Conservation (phyloP, 345 rosid species). For the Draba incana region DNA sequence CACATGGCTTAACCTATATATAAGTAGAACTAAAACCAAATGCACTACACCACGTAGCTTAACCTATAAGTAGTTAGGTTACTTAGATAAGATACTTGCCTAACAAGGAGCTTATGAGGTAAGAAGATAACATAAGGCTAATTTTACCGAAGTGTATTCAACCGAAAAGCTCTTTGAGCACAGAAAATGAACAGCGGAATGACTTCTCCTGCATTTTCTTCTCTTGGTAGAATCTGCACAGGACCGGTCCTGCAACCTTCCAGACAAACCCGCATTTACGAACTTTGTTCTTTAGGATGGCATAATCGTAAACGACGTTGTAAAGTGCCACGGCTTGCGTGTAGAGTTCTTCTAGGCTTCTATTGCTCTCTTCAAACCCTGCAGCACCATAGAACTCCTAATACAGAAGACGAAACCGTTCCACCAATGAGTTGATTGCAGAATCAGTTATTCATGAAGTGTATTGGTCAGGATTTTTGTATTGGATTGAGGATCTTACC, state of each 20-base stretch:
- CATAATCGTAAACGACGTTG: conserved; percentile 49
- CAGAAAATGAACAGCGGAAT: conserved; percentile 42
- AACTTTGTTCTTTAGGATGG: conserved; percentile 5
- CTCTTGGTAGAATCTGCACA: conserved; percentile 45
- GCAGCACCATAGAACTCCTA: conserved; percentile 61
- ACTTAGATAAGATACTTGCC: too few species aligned
- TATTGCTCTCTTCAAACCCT: conserved; percentile 51
- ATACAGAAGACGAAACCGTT: not conserved
- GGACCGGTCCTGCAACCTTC: conserved; percentile 70
- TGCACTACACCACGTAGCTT: not conserved
- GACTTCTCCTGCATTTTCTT: conserved; percentile 9
- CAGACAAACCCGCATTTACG: conserved; percentile 51
- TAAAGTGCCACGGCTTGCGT: conserved; percentile 63
- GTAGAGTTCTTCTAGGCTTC: conserved; percentile 50
- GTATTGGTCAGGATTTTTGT: not conserved
- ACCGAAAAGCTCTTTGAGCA: conserved; percentile 48
- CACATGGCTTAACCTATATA: not conserved
- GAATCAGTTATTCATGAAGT: not conserved
- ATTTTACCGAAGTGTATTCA: conserved; percentile 13
- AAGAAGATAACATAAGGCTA: not conserved
- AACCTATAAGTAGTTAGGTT: not conserved
- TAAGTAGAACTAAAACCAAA: too few species aligned
- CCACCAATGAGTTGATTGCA: not conserved
- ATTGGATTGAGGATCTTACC: conserved; percentile 45
- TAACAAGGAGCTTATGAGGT: not conserved